Percentiles rank a stretch among this genome's conserved stretches.
phyloP scores from a whole-genome alignment of 2,329 filamentous ascomycete species.

The Verticillium nubilum region DNA sequence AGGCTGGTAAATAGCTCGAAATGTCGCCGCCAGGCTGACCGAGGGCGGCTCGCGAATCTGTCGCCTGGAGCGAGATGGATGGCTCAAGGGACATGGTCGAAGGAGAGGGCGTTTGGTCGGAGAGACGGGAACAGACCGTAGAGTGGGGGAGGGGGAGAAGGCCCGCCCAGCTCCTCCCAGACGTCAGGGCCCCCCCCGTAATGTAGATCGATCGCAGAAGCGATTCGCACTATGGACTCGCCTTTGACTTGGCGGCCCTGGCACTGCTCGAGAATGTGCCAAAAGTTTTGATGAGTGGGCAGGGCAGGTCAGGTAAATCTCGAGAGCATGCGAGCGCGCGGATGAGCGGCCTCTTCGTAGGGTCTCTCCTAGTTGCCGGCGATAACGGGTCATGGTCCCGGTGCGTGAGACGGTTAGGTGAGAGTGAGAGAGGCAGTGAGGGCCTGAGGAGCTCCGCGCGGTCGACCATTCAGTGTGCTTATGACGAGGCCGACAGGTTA shows the following conservation, averaged over 20 bases:
- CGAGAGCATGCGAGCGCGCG: not conserved
- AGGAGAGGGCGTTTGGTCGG: not conserved
- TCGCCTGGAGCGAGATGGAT: not conserved
- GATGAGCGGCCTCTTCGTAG: not conserved
- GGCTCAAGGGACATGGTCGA: not conserved
- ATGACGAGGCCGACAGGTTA: not conserved
- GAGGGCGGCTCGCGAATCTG: not conserved
- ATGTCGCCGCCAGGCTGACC: not conserved
- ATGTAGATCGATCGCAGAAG: constrained; percentile 1
- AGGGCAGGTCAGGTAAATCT: not conserved
- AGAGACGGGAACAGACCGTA: constrained; percentile 1
- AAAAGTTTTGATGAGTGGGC: no score
- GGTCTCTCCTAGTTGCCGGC: not conserved
- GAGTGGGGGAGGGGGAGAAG: not conserved
- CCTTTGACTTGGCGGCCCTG: not conserved
- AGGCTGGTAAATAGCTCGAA: not conserved
- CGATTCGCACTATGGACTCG: constrained; percentile 1
- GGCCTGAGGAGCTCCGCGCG: not conserved
- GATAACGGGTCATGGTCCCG: constrained; percentile 1
- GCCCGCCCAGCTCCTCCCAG: not conserved
- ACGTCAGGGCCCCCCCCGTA: not conserved
- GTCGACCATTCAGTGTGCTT: not conserved
- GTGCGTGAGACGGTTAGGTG: not conserved
- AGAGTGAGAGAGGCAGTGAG: not conserved
- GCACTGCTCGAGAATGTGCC: not conserved